Evolutionary conservation across 352 stramenopile genomes (phyloP).

Genomic region (Halophytophthora batemanensis): DNA sequence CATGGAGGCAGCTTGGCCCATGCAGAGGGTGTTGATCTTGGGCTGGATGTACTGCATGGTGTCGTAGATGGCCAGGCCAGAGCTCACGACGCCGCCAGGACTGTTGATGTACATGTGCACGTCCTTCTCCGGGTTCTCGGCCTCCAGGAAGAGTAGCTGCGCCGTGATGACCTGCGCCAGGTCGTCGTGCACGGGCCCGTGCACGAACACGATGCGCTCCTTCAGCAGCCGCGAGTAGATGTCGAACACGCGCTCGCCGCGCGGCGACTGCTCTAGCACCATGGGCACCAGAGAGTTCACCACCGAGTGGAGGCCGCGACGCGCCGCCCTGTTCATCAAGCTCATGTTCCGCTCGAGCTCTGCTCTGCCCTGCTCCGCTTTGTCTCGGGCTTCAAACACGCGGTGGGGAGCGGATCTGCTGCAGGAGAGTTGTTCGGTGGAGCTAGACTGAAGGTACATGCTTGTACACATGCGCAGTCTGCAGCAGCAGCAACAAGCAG

Average conservation of each 20-base stretch:
- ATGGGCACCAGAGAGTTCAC: conserved; percentile 88
- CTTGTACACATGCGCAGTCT: too few species aligned
- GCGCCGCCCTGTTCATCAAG: conserved; percentile 6
- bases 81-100: conserved; percentile 95
- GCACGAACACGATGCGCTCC: conserved; percentile 97
- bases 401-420: too few species aligned
- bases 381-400: too few species aligned
- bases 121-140: conserved; percentile 95
- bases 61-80: conserved; percentile 97
- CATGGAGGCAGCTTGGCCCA: conserved; percentile 97
- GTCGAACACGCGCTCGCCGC: conserved; percentile 95
- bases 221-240: conserved; percentile 98
- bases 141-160: conserved; percentile 94
- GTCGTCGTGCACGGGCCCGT: conserved; percentile 91
- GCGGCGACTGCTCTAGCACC: conserved; percentile 91
- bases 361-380: too few species aligned
- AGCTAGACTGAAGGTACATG: too few species aligned
- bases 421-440: too few species aligned
- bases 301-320: conserved; percentile 52
- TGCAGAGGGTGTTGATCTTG: conserved; percentile 97
- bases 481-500: too few species aligned
- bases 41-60: conserved; percentile 98
- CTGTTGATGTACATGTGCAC: conserved; percentile 99
- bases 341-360: not conserved
- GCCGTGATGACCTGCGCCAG: conserved; percentile 83